Conservation (phyloP, 2,329 filamentous ascomycete genomes). For the Phaeosphaeriaceae sp. region DNA sequence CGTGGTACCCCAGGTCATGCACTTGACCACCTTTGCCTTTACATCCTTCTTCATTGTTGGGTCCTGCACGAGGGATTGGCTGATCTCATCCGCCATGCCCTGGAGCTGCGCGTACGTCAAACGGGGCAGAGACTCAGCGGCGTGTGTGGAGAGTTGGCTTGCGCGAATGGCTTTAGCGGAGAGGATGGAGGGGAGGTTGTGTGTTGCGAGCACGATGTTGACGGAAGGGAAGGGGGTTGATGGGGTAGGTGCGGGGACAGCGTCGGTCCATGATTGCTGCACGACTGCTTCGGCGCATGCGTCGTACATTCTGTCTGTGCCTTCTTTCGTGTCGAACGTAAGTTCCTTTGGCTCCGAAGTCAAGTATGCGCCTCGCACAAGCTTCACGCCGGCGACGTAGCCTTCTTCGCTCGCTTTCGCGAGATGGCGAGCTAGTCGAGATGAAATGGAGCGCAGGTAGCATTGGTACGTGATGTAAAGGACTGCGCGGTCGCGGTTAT, state of each 20-base stretch:
- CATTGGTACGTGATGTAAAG: slow-evolving; percentile 73
- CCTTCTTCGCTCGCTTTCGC: slow-evolving; percentile 52
- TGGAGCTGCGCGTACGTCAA: slow-evolving; percentile 80
- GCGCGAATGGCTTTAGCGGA: slow-evolving; percentile 59
- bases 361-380: slow-evolving; percentile 65
- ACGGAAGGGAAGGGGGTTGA: slow-evolving; percentile 51
- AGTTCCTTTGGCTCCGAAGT: slow-evolving; percentile 56
- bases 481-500: slow-evolving; percentile 73
- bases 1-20: slow-evolving; percentile 63
- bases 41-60: slow-evolving; percentile 45
- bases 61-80: slow-evolving; percentile 61
- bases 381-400: slow-evolving; percentile 63
- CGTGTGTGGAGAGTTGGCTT: slow-evolving; percentile 40
- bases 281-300: slow-evolving; percentile 72
- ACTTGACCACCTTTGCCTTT: slow-evolving; percentile 60
- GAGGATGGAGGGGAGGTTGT: slow-evolving; percentile 77
- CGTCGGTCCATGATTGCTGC: slow-evolving; percentile 64
- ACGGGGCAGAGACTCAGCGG: slow-evolving; percentile 22
- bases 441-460: slow-evolving; percentile 60
- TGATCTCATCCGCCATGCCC: slow-evolving; percentile 96
- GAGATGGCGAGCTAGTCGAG: slow-evolving; percentile 55
- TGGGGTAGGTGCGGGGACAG: slow-evolving; percentile 53
- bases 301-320: slow-evolving; percentile 71
- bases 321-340: slow-evolving; percentile 62
- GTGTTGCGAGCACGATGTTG: slow-evolving; percentile 77